Percentiles rank a stretch among this genome's conserved stretches.
Evolutionary conservation across 257 asterid species (phyloP).

Genomic region (Primulina huaijiensis): DNA sequence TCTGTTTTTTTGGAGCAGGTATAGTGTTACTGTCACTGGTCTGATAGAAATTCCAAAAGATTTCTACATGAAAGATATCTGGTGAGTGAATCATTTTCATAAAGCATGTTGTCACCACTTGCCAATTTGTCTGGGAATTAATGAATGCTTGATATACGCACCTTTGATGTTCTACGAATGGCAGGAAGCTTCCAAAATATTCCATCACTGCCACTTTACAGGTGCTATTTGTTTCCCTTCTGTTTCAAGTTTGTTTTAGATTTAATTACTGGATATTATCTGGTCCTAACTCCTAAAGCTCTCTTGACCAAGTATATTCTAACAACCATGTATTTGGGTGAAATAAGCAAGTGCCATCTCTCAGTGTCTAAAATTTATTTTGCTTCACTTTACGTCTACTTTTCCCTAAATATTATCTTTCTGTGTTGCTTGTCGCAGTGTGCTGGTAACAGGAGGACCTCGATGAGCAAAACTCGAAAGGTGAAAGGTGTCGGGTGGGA

Average conservation of each 20-base stretch:
- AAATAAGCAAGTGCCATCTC: neutral
- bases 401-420: neutral
- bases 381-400: slow-evolving; percentile 1
- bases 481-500: slow-evolving; percentile 99
- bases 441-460: slow-evolving; percentile 99
- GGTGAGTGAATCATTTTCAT: slow-evolving; percentile 46
- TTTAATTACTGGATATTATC: neutral
- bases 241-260: no score
- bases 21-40: slow-evolving; percentile 61
- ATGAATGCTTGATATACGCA: neutral
- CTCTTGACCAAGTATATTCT: neutral
- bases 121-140: neutral
- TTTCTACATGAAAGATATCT: slow-evolving; percentile 73
- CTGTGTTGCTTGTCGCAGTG: slow-evolving; percentile 47
- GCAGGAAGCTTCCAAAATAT: slow-evolving; percentile 81
- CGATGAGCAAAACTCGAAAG: slow-evolving; percentile 73
- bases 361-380: neutral
- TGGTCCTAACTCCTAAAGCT: neutral
- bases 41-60: slow-evolving; percentile 43
- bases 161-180: slow-evolving; percentile 25
- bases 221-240: slow-evolving; percentile 33
- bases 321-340: neutral
- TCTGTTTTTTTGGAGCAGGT: slow-evolving; percentile 46
- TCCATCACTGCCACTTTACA: slow-evolving; percentile 84
- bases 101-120: neutral